Conservation (phyloP, 257 asterid genomes). For the Mitragyna speciosa region DNA sequence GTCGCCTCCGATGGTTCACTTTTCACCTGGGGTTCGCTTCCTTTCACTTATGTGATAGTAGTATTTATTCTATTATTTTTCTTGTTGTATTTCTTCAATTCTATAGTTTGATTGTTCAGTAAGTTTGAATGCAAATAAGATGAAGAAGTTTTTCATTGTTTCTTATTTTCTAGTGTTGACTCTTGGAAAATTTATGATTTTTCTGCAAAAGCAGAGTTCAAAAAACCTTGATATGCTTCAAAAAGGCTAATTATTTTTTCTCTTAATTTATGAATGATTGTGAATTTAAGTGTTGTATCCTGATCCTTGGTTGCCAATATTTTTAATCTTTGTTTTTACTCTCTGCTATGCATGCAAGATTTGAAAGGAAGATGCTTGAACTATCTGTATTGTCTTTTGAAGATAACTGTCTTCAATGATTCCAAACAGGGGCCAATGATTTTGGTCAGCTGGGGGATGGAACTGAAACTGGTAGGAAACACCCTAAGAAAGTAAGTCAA, state of each 20-base stretch:
- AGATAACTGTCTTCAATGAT: constrained; percentile 8
- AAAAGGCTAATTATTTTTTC: neutral
- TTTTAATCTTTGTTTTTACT: neutral
- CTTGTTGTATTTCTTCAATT: neutral
- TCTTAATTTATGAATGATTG: neutral
- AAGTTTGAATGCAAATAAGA: neutral
- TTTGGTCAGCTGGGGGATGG: constrained; percentile 99
- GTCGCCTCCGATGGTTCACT: constrained; percentile 89
- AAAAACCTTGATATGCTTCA: neutral
- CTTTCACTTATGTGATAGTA: neutral
- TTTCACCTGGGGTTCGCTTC: constrained; percentile 82
- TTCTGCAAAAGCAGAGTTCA: neutral
- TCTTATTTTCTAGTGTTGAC: neutral
- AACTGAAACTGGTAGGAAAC: constrained; percentile 63
- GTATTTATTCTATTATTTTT: neutral
- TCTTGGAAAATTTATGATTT: neutral
- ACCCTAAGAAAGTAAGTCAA: constrained; percentile 73
- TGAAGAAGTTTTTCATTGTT: neutral
- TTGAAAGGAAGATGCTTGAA: neutral
- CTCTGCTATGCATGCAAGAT: neutral
- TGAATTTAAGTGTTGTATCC: neutral
- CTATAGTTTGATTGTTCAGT: neutral
- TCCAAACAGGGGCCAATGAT: constrained; percentile 77
- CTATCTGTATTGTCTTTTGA: neutral
- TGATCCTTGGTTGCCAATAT: neutral